A percentile compares a stretch with the other conserved stretches of the same genome.
phyloP scores from a whole-genome alignment of 108 stramenopile genomes.

The Aureococcus anophagefferens region DNA sequence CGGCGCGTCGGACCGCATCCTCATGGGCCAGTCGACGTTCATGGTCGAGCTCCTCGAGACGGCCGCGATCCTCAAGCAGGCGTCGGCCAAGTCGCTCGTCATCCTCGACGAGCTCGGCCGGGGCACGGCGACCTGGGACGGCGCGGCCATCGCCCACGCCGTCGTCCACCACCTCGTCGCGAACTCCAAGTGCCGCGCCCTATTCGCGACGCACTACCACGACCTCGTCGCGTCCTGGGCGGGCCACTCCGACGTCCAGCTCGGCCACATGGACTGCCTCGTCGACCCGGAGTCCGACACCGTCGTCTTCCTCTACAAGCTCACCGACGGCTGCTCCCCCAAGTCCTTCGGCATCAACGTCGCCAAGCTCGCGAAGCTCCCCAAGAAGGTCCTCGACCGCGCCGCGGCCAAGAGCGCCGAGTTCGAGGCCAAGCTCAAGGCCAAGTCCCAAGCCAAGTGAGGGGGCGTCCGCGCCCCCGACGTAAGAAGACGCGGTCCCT shows the following conservation, averaged over 20 bases:
- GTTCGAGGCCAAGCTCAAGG: slow-evolving; percentile 42
- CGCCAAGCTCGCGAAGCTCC: slow-evolving; percentile 89
- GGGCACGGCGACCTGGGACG: slow-evolving; percentile 96
- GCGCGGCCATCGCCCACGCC: slow-evolving; percentile 97
- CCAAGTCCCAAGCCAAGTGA: no score
- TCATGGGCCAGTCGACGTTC: slow-evolving; percentile 95
- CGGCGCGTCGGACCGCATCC: slow-evolving; percentile 97
- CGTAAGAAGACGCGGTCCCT: no score
- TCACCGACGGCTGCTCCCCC: slow-evolving; percentile 83
- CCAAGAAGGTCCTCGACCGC: slow-evolving; percentile 71
- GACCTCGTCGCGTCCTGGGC: slow-evolving; percentile 89
- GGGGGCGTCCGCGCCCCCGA: no score
- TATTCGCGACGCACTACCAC: slow-evolving; percentile 99
- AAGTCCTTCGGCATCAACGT: slow-evolving; percentile 98
- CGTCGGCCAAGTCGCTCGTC: slow-evolving; percentile 79
- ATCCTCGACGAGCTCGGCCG: slow-evolving; percentile 97
- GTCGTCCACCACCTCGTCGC: slow-evolving; percentile 84
- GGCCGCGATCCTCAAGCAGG: slow-evolving; percentile 85
- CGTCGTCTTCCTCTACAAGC: slow-evolving; percentile 95
- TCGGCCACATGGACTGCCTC: slow-evolving; percentile 97
- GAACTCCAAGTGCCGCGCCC: slow-evolving; percentile 64
- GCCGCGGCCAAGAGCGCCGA: slow-evolving; percentile 59
- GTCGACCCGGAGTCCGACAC: slow-evolving; percentile 58
- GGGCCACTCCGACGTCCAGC: slow-evolving; percentile 48
- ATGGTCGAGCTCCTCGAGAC: slow-evolving; percentile 98